Percentiles rank a stretch among this genome's conserved stretches.
phyloP scores from a whole-genome alignment of 805 yeast species.

The Kuraishia ogatae region DNA sequence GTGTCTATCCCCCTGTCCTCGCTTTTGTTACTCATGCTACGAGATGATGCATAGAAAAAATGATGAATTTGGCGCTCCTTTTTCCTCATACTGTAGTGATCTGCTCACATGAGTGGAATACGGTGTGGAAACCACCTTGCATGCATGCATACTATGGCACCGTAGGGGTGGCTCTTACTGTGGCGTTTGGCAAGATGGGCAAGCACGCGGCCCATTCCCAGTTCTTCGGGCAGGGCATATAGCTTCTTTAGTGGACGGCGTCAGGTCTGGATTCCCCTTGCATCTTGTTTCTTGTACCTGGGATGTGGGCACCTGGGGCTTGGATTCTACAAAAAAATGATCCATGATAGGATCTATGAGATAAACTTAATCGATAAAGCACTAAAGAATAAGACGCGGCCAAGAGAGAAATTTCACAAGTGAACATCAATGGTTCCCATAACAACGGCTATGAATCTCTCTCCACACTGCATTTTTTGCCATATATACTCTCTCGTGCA shows the following conservation, averaged over 20 bases:
- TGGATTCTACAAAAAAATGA: no score
- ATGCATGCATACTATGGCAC: background rate
- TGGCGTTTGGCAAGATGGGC: background rate
- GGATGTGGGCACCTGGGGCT: no score
- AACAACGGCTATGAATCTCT: no score
- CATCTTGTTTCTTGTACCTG: no score
- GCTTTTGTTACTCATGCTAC: background rate
- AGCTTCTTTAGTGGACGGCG: background rate
- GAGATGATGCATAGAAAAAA: background rate
- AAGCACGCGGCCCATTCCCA: background rate
- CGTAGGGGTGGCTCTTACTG: background rate
- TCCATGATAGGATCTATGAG: no score
- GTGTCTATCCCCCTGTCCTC: background rate
- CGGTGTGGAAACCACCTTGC: background rate
- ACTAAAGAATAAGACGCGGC: no score
- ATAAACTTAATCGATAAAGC: no score
- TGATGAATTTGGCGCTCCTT: background rate
- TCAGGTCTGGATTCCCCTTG: no score
- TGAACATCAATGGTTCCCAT: no score
- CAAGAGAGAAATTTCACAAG: no score
- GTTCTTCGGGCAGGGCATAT: background rate
- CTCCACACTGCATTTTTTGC: no score
- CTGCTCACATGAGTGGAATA: background rate
- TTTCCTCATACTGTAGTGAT: background rate
- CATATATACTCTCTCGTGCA: no score